A percentile compares a stretch with the other conserved stretches of the same genome.
phyloP scores from a whole-genome alignment of 768 basidiomycete species.

The Fistulinella prunicolor region DNA sequence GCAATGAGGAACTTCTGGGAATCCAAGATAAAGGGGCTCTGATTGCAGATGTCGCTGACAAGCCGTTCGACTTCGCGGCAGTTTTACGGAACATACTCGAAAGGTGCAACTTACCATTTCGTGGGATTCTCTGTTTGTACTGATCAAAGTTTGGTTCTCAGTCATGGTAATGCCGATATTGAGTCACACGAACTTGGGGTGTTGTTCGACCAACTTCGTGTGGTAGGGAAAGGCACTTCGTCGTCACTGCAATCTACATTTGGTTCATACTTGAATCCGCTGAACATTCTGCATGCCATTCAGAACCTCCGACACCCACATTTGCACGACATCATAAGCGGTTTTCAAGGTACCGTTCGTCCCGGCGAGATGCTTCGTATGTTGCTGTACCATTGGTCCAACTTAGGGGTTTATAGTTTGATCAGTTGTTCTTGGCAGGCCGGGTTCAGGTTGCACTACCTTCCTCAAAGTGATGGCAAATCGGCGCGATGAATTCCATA shows the following conservation, averaged over 20 bases:
- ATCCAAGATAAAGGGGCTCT: background rate
- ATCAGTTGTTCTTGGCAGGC: slow-evolving; percentile 79
- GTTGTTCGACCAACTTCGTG: slow-evolving; percentile 54
- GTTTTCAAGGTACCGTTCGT: slow-evolving; percentile 55
- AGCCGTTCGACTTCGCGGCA: slow-evolving; percentile 33
- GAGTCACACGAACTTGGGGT: slow-evolving; percentile 58
- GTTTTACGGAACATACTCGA: slow-evolving; percentile 23
- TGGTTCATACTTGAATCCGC: slow-evolving; percentile 57
- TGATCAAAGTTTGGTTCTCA: slow-evolving; percentile 20
- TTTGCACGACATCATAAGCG: slow-evolving; percentile 50
- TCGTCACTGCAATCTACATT: slow-evolving; percentile 58
- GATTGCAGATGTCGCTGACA: slow-evolving; percentile 4
- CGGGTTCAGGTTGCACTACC: slow-evolving; percentile 82
- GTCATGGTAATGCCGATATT: slow-evolving; percentile 47
- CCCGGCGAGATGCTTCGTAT: slow-evolving; percentile 69
- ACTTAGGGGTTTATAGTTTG: background rate
- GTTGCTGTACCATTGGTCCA: slow-evolving; percentile 26
- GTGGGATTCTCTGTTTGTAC: background rate
- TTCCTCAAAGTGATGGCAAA: slow-evolving; percentile 82
- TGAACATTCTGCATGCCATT: slow-evolving; percentile 41
- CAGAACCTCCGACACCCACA: slow-evolving; percentile 55
- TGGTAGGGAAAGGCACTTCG: slow-evolving; percentile 56
- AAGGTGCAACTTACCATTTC: slow-evolving; percentile 9
- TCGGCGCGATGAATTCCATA: slow-evolving; percentile 63
- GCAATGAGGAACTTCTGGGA: background rate